Evolutionary conservation across 2,329 filamentous ascomycete species (phyloP).

Genomic region (Paraphaeosphaeria sporulosa): DNA sequence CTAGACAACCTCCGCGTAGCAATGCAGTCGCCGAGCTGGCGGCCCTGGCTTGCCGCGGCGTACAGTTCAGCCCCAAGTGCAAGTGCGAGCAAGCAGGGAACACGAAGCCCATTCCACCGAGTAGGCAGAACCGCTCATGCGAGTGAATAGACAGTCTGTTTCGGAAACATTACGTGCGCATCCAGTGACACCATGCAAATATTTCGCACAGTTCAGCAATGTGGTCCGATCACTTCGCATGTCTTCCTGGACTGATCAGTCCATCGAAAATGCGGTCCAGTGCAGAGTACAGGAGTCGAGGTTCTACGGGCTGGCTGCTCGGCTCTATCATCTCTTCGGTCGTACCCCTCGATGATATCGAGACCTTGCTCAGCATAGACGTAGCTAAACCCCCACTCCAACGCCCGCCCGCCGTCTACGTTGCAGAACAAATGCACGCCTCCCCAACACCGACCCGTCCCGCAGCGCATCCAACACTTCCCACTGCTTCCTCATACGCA

Average conservation of each 20-base stretch:
- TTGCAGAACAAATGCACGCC: background rate
- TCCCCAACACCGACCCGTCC: background rate
- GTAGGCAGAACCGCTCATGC: background rate
- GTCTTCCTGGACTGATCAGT: too few species aligned
- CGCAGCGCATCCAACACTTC: background rate
- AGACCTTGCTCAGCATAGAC: too few species aligned
- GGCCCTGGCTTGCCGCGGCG: background rate
- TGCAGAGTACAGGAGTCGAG: too few species aligned
- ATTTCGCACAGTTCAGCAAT: too few species aligned
- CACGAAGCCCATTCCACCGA: conserved; percentile 4
- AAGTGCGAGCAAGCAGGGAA: background rate
- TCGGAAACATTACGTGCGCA: too few species aligned
- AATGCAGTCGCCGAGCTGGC: conserved; percentile 10
- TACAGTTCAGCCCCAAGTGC: background rate
- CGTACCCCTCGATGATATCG: too few species aligned
- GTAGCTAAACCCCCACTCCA: background rate
- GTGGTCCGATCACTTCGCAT: too few species aligned
- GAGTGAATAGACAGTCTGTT: conserved; percentile 9
- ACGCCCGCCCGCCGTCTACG: background rate
- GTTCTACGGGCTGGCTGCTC: too few species aligned
- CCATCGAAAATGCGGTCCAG: too few species aligned
- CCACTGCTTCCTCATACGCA: too few species aligned
- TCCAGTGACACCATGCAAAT: too few species aligned
- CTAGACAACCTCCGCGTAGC: background rate
- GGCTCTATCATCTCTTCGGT: too few species aligned